These are phyloP conservation scores for Aspergillus bridgeri DNA, from an alignment of 495 filamentous ascomycete genomes.

Conservation along the genomic window DNA sequence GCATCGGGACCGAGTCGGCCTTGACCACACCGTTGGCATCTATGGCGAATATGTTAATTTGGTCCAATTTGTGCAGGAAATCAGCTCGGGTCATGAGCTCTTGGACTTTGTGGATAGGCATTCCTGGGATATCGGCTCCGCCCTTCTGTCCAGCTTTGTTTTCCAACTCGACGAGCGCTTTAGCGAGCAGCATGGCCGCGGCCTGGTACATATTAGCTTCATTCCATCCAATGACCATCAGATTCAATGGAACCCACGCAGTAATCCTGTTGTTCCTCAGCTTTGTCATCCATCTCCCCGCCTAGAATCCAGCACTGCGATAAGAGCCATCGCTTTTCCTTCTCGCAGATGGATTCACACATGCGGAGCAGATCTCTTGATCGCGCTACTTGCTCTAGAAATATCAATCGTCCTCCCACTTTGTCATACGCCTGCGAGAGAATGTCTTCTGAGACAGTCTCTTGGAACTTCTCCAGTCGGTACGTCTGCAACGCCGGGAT, in stretches of 20 bases:
- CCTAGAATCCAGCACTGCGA: neutral
- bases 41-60: constrained; percentile 82
- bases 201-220: neutral
- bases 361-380: neutral
- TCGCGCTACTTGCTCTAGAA: neutral
- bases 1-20: constrained; percentile 83
- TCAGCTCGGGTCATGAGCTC: constrained; percentile 88
- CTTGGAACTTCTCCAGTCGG: neutral
- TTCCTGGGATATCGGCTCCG: constrained; percentile 59
- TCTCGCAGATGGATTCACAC: neutral
- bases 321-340: neutral
- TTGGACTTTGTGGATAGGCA: constrained; percentile 69
- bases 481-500: constrained; percentile 51
- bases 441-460: neutral
- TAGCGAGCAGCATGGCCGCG: neutral
- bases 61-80: constrained; percentile 78
- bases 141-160: neutral
- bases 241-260: constrained; percentile 46
- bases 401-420: neutral
- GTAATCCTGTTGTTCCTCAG: constrained; percentile 90
- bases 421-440: neutral
- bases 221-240: constrained; percentile 12
- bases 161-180: neutral
- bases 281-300: constrained; percentile 80
- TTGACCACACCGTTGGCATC: constrained; percentile 71